Evolutionary conservation across 306 rosid genomes (phyloP), one percentile per base, ranked within the genome.

Genomic region (Cyclanthera cordifolia): DNA sequence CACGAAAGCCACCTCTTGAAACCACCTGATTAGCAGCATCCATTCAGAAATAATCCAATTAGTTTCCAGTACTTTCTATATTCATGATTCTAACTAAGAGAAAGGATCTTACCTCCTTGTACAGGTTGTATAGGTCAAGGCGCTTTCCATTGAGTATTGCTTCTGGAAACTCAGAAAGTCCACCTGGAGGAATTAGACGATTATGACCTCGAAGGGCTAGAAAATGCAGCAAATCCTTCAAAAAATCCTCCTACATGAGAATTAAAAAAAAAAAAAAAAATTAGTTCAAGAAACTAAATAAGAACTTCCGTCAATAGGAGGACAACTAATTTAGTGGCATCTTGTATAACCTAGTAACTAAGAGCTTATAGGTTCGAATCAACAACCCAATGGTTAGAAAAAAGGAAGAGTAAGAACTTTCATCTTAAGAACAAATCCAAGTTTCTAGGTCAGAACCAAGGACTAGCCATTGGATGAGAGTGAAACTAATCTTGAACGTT

Each of bases 91-190:
- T 9, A 23, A 65, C 39, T 39, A 2, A 46, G 51, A 23, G 53
- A 14, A 65, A 24, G 23, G 54, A 43, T 34, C 67, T 79, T 55
- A 86, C 99, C 99, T 94, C 99, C 82, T 88, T 94, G 77, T 94
- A 94, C 79, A 94, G 82, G 86, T 87, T 94, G 86, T 86, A 90
- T 63, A 94, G 95, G 80, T 90, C 99, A 72, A 93, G 96, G 41
- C 99, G 95, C 76, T 87, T 93, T 72, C 99, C 99, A 76, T 93
- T 93, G 47, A 93, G 99, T 80, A 93, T 88, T 67, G 99, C 99
- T 77, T 93, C 99, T n/a, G 99, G 99, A 79, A 93, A 59, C 85
- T 93, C 99, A 0, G 80, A 34, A 57, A 90, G 69, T 74, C 99
- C 99, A 56, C 91, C 95, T 75, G 86, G 99, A 70, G 99, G 99